Evolutionary conservation across 2,329 filamentous ascomycete species (phyloP).

Genomic region (Torrubiellomyces zombiae): DNA sequence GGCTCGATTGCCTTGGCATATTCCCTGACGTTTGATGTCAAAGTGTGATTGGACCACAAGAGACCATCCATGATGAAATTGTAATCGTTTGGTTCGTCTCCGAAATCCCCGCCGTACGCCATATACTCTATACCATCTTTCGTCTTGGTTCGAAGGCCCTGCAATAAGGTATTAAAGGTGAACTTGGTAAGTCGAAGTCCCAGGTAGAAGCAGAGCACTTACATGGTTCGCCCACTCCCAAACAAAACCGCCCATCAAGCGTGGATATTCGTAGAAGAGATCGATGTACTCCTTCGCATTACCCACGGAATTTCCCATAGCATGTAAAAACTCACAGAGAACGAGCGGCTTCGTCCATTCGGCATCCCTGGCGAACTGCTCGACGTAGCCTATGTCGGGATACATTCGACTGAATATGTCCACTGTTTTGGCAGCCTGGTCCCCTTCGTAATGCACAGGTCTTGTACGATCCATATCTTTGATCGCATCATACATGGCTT

Average conservation of each 20-base stretch:
- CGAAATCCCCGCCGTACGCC: conserved; percentile 46
- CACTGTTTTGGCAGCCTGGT: conserved; percentile 36
- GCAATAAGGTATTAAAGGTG: no score
- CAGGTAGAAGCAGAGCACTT: neutral
- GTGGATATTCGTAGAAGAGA: conserved; percentile 36
- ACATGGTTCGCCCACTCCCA: conserved; percentile 48
- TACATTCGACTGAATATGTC: conserved; percentile 56
- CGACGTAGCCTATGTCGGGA: conserved; percentile 28
- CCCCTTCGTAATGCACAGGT: conserved; percentile 50
- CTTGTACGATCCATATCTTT: conserved; percentile 38
- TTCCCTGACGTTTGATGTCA: conserved; percentile 33
- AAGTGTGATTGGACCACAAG: conserved; percentile 25
- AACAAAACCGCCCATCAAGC: conserved; percentile 44
- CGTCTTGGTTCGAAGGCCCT: conserved; percentile 24
- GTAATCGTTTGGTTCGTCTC: conserved; percentile 40
- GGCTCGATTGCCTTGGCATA: conserved; percentile 44
- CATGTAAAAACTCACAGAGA: conserved; percentile 37
- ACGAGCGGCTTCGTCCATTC: conserved; percentile 40
- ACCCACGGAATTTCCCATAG: conserved; percentile 60
- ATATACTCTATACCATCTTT: conserved; percentile 29
- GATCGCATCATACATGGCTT: conserved; percentile 49
- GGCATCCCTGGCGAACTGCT: conserved; percentile 20
- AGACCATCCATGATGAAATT: conserved; percentile 44
- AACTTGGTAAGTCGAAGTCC: no score
- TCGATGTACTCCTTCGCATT: conserved; percentile 51